A percentile compares a stretch with the other conserved stretches of the same genome.
phyloP scores from a whole-genome alignment of 228 moss, liverwort and hornwort genomes.

The Sphagnum fallax region DNA sequence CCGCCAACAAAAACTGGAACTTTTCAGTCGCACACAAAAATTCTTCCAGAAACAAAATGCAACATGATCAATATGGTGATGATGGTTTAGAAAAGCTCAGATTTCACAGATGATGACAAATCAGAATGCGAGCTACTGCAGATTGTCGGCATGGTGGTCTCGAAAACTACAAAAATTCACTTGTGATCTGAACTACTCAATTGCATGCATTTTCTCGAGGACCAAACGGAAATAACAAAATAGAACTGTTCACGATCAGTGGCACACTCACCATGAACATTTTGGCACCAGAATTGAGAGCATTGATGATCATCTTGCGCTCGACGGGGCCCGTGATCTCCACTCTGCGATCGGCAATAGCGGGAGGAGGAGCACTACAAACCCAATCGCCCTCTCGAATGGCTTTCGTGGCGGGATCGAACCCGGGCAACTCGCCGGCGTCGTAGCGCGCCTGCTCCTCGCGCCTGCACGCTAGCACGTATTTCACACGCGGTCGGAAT shows the following conservation, averaged over 20 bases:
- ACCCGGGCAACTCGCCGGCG: constrained; percentile 60
- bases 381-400: constrained; percentile 63
- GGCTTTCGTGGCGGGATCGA: constrained; percentile 46
- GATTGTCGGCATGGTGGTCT: too few relatives aligned
- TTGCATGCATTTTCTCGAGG: too few relatives aligned
- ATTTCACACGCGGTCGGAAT: constrained; percentile 65
- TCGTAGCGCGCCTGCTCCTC: constrained; percentile 74
- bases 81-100: too few relatives aligned
- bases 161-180: too few relatives aligned
- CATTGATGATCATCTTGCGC: constrained; percentile 83
- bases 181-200: too few relatives aligned
- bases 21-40: neutral
- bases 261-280: constrained; percentile 55
- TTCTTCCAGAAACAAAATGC: neutral
- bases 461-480: constrained; percentile 50
- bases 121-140: too few relatives aligned
- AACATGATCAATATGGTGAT: neutral
- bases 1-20: neutral
- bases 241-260: too few relatives aligned
- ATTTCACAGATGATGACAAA: too few relatives aligned
- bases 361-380: constrained; percentile 44
- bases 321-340: constrained; percentile 85
- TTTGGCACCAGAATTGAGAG: constrained; percentile 77
- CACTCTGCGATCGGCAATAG: constrained; percentile 64
- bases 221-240: too few relatives aligned